Base-by-base conservation (phyloP, 2,329 filamentous ascomycete genomes). In the Fusarium equiseti region DNA sequence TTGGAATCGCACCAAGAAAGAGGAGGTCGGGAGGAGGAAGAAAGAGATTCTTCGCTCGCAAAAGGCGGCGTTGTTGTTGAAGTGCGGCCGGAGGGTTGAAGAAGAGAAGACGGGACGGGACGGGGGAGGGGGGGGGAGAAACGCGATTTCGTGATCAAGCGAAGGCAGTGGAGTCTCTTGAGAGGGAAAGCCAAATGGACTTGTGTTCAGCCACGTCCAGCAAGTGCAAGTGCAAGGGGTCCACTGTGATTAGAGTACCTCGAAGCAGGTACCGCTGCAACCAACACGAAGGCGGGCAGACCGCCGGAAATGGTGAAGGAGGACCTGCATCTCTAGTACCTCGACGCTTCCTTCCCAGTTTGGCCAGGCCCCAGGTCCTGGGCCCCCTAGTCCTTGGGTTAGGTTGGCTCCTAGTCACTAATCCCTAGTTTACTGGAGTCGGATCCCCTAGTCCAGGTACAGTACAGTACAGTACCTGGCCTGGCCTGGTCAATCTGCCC, bases 1-100 rank as follows among this genome's bases (percentile, higher is more conserved):
- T 85, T 83, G 86, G 86, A 86, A 87, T 86, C 83, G 86, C 81
- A 83, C 87, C 86, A 88, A 66, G 62, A 66, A 61, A 49, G 77
- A 73, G 70, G 71, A 72, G 53, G 66, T 59, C 63, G 73, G 68
- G 72, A 75, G 59, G 57, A 68, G 70, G 69, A 73, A 73, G 62
- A 70, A 46, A 72, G 64, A 71, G 66, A 70, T 71, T 72, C 71
- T 71, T 74, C 73, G 77, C 75, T 76, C 67, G 73, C 72, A 59
- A 62, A 43, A 67, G 74, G 70, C 70, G 72, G 71, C 71, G 73
- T 68, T 70, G 61, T 63, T 58, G 59, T 64, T 64, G 63, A 64
- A 65, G 63, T 65, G 66, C 54, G 62, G 73, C 68, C 70, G 63
- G 63, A 70, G 63, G 63, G 71, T 67, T 68, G 70, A 73, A 73